These are phyloP conservation scores for Fraxinus quadrangulata DNA, from an alignment of 257 asterid species.

Conservation along the genomic window DNA sequence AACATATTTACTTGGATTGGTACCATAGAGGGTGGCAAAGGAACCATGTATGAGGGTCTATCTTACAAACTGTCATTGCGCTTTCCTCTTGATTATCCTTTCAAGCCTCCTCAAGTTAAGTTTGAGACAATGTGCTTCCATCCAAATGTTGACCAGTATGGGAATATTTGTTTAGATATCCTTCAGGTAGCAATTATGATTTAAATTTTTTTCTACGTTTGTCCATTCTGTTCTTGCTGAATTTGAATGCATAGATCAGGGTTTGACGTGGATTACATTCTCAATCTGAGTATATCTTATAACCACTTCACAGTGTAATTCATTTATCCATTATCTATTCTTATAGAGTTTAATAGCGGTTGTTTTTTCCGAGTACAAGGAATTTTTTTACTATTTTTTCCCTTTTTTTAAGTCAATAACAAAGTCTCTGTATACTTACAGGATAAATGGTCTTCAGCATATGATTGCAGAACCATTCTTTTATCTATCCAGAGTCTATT, in stretches of 20 bases:
- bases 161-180: slow-evolving; percentile 71
- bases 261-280: not conserved
- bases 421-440: slow-evolving; percentile 19
- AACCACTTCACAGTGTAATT: not conserved
- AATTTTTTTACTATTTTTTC: not conserved
- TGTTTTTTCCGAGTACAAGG: not conserved
- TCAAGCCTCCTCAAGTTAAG: slow-evolving; percentile 80
- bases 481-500: slow-evolving; percentile 68
- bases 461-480: slow-evolving; percentile 76
- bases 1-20: slow-evolving; percentile 70
- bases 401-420: not conserved
- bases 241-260: not conserved
- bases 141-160: slow-evolving; percentile 72
- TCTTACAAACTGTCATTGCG: slow-evolving; percentile 60
- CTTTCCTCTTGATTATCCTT: slow-evolving; percentile 77
- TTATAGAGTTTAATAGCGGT: not conserved
- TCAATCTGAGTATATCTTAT: slow-evolving; percentile 2
- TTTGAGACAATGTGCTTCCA: slow-evolving; percentile 75
- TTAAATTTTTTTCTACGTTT: not conserved
- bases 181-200: slow-evolving; percentile 52
- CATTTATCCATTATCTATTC: not conserved
- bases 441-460: slow-evolving; percentile 86
- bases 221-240: not conserved
- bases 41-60: slow-evolving; percentile 62
- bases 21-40: slow-evolving; percentile 67